Evolutionary conservation across 2,329 filamentous ascomycete species (phyloP).

Genomic region (Epichloe hybrida): DNA sequence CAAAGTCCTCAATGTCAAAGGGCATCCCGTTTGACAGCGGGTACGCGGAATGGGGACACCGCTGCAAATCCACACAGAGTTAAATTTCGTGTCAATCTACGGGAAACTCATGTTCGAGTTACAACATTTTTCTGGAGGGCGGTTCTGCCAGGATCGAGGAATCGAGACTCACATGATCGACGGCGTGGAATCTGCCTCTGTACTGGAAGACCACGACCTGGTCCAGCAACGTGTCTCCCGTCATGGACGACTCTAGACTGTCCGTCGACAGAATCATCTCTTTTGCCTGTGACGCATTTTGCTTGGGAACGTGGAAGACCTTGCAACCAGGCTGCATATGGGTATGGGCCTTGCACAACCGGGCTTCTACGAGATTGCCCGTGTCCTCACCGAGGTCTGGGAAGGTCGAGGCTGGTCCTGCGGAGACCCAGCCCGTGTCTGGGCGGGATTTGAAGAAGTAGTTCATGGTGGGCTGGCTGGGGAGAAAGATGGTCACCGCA

Average conservation of each 20-base stretch:
- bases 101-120: too few species aligned
- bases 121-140: not conserved
- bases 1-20: slow-evolving; percentile 64
- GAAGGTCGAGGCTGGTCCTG: slow-evolving; percentile 40
- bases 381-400: slow-evolving; percentile 34
- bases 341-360: slow-evolving; percentile 23
- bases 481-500: too few species aligned
- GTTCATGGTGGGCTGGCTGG: slow-evolving; percentile 10
- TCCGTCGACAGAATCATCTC: slow-evolving; percentile 15
- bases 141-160: not conserved
- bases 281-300: slow-evolving; percentile 24
- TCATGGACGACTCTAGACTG: not conserved
- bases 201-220: slow-evolving; percentile 55
- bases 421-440: slow-evolving; percentile 33
- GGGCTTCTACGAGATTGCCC: slow-evolving; percentile 22
- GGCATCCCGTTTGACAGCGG: slow-evolving; percentile 48
- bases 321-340: slow-evolving; percentile 41
- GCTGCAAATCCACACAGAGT: slow-evolving; percentile 21
- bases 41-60: slow-evolving; percentile 55
- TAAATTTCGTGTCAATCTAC: too few species aligned
- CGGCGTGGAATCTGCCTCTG: slow-evolving; percentile 48
- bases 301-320: slow-evolving; percentile 37
- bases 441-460: slow-evolving; percentile 9
- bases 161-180: slow-evolving; percentile 46
- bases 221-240: slow-evolving; percentile 28